A percentile compares a stretch with the other conserved stretches of the same genome.
Conservation (phyloP, 306 rosid genomes). For the Fragaria vesca region DNA sequence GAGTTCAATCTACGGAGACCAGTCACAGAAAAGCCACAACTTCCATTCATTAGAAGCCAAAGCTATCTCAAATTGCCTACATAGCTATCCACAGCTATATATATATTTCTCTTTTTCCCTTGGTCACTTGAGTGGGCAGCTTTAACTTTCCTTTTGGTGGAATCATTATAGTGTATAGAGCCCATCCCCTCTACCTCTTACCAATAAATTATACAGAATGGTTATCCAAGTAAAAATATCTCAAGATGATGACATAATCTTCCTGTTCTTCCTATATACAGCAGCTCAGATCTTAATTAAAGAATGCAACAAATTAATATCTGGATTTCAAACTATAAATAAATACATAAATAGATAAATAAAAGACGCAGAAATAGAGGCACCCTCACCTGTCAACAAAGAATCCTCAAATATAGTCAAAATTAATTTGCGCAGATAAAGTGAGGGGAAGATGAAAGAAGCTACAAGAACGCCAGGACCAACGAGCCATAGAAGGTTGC, state of each 20-base stretch:
- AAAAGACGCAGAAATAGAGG: not conserved
- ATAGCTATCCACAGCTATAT: not conserved
- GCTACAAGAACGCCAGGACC: constrained; percentile 93
- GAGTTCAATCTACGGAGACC: not conserved
- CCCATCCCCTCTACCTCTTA: constrained; percentile 10
- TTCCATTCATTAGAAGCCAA: constrained; percentile 9
- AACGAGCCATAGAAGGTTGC: constrained; percentile 68
- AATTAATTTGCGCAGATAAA: constrained; percentile 75
- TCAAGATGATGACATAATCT: not conserved
- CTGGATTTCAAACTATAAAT: not conserved
- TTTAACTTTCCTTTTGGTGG: constrained; percentile 8
- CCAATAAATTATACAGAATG: not conserved
- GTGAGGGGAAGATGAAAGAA: constrained; percentile 92
- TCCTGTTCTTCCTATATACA: not conserved
- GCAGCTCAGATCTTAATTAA: not conserved
- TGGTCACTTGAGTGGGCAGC: not conserved
- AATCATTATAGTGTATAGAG: constrained; percentile 11
- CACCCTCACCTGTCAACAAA: constrained; percentile 72
- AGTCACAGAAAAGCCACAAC: not conserved
- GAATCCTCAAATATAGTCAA: constrained; percentile 91
- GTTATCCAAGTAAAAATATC: not conserved
- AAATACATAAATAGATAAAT: not conserved
- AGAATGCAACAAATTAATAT: not conserved
- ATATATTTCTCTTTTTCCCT: not conserved
- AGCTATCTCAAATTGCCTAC: constrained; percentile 10